Evolutionary conservation across 177 flowering plant species (phyloP).

Genomic region (Vitis hybrid): DNA sequence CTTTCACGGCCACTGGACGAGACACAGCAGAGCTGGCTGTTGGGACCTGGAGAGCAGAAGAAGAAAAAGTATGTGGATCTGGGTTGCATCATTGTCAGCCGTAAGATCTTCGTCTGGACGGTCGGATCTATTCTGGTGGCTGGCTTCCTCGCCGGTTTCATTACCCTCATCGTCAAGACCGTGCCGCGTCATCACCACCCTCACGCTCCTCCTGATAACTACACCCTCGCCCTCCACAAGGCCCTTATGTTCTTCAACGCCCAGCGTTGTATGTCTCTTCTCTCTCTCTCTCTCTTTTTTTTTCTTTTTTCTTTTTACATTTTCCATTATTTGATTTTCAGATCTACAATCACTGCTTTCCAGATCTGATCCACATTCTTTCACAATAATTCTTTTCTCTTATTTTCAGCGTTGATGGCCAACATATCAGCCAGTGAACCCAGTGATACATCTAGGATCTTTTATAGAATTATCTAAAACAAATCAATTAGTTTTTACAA

Average conservation of each 20-base stretch:
- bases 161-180: slow-evolving; percentile 66
- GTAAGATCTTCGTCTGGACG: slow-evolving; percentile 84
- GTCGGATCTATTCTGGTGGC: slow-evolving; percentile 63
- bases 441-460: too few relatives aligned
- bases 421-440: too few relatives aligned
- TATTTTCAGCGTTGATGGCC: too few relatives aligned
- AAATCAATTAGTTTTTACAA: too few relatives aligned
- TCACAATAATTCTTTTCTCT: neutral
- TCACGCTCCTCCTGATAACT: slow-evolving; percentile 69
- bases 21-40: slow-evolving; percentile 91
- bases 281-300: neutral
- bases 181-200: slow-evolving; percentile 69
- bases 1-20: slow-evolving; percentile 75
- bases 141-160: slow-evolving; percentile 61
- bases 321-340: neutral
- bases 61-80: slow-evolving; percentile 95
- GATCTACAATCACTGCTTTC: neutral
- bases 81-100: slow-evolving; percentile 85
- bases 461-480: too few relatives aligned
- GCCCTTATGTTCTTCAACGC: slow-evolving; percentile 83
- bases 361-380: neutral
- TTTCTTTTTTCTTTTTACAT: neutral
- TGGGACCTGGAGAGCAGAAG: slow-evolving; percentile 84
- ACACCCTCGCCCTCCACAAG: slow-evolving; percentile 70
- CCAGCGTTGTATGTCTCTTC: slow-evolving; percentile 46